A percentile compares a stretch with the other conserved stretches of the same genome.
These are phyloP conservation scores for Nyctanthes arbortristis DNA, from an alignment of 257 asterid genomes.

Conservation along the genomic window DNA sequence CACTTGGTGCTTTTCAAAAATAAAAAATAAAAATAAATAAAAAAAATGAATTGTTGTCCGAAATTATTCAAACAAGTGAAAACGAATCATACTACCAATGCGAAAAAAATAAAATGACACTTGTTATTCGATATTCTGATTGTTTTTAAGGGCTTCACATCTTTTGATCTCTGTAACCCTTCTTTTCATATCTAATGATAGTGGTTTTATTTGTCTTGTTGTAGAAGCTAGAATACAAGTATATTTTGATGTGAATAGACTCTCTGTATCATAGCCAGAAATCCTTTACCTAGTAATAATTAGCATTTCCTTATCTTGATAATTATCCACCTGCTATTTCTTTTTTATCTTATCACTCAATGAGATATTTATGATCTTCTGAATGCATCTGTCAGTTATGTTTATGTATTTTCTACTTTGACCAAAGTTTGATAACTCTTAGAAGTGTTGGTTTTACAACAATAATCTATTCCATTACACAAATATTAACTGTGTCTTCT, in stretches of 20 bases:
- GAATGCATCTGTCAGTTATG: conserved; percentile 14
- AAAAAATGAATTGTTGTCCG: not conserved
- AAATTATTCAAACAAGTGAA: not conserved
- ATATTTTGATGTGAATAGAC: not conserved
- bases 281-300: not conserved
- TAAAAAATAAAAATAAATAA: not conserved
- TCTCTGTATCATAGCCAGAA: not conserved
- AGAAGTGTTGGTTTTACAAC: conserved; percentile 9
- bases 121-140: not conserved
- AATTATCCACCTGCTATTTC: not conserved
- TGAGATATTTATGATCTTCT: too few relatives aligned
- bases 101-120: too few relatives aligned
- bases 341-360: not conserved
- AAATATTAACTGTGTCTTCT: not conserved
- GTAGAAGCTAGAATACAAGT: not conserved
- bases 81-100: too few relatives aligned
- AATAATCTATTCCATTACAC: not conserved
- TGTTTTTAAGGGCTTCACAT: not conserved
- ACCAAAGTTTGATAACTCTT: conserved; percentile 9
- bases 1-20: too few relatives aligned
- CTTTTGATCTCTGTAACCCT: not conserved
- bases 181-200: not conserved
- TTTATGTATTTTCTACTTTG: conserved; percentile 13
- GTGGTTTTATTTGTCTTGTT: not conserved
- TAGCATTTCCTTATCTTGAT: not conserved